Base-by-base conservation (phyloP, 2,329 filamentous ascomycete species). In the Colletotrichum tanaceti region DNA sequence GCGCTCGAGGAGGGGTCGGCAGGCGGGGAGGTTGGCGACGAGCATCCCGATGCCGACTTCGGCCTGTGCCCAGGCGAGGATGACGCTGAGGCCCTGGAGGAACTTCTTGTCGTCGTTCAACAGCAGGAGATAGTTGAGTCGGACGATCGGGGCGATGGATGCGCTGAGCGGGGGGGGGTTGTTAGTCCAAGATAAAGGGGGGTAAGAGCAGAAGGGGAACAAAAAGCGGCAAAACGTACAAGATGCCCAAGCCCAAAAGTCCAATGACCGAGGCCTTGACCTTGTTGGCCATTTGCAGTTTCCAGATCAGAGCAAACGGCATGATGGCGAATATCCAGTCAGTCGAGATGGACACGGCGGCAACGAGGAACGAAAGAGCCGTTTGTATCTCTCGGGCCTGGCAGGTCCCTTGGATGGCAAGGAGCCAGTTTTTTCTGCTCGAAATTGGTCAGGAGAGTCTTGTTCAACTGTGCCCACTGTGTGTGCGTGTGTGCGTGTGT, bases 21-120 rank as follows among this genome's bases (percentile, higher is more conserved):
- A 68, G 13, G 65, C 65, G 14, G 65, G 65, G 18, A 68, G 62
- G 38, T 68, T 68, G 24, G 65, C 65, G 28, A 68, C 65, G 7
- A 68, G 49, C 62, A 68, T 55, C 28, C 65, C 65, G 57, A 68
- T 68, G 50, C 65, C 65, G n/a, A 68, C 65, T 46, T 68, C 65
- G 35, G 65, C 65, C 13, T 68, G 65, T 3, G 65, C 65, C 65
- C 65, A 68, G 7, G 65, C 55, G 11, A 68, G 62, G 32, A 68
- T 68, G 28, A 57, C 61, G 9, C 55, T 43, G 3, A 68, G 62
- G 13, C 55, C 65, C 16, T 65, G 35, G 9, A 68, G 62, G 20
- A 68, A 68, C 22, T 38, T 68, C n/a, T 55, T 39, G 28, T 62
- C n/a, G 38, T 68, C 65, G 50, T 68, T 68, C n/a, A 68, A 11